These are phyloP conservation scores for Perkinsus marinus DNA, from an alignment of 169 alveolate genomes.

Conservation along the genomic window DNA sequence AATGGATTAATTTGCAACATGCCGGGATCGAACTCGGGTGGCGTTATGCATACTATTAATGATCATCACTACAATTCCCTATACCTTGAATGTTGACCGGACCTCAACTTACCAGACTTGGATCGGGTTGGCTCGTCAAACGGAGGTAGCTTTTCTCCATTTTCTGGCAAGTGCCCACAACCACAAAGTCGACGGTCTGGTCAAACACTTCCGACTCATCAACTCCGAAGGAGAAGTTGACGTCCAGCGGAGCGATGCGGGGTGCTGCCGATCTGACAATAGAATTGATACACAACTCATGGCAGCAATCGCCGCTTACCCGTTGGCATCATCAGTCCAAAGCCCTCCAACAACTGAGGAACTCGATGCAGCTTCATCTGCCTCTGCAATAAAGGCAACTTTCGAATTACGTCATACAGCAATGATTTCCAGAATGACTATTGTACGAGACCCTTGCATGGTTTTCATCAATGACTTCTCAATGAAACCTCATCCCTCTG, in stretches of 20 bases:
- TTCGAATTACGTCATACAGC: no score
- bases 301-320: not conserved
- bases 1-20: not conserved
- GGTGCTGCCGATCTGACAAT: not conserved
- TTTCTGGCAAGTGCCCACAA: conserved; percentile 7
- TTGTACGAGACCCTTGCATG: no score
- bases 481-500: no score
- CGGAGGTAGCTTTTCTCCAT: conserved; percentile 16
- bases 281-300: not conserved
- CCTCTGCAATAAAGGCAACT: not conserved
- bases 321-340: not conserved
- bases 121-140: conserved; percentile 17
- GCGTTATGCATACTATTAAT: no score
- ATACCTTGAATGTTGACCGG: no score
- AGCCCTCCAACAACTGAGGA: not conserved
- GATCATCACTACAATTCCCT: no score
- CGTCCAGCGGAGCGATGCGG: not conserved
- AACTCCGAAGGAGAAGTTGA: not conserved
- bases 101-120: conserved; percentile 5
- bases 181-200: not conserved
- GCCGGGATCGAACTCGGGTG: not conserved
- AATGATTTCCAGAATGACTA: no score
- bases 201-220: not conserved
- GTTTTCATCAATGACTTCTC: no score
- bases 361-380: not conserved